These are phyloP conservation scores for Tricholomella constricta DNA, from an alignment of 768 basidiomycete genomes.

Conservation along the genomic window DNA sequence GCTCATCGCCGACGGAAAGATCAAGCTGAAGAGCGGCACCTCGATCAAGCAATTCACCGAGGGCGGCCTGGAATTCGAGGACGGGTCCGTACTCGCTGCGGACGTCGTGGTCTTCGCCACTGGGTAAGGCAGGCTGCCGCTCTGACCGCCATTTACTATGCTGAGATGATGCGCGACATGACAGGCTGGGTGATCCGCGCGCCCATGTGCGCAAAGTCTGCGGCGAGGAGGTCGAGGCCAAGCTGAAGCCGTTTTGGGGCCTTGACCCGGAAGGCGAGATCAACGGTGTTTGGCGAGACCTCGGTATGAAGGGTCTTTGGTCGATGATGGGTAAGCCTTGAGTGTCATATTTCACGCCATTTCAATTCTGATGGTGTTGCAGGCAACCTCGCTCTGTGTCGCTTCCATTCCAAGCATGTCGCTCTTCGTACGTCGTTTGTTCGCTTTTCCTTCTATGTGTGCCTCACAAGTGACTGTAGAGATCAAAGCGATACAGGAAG, in stretches of 20 bases:
- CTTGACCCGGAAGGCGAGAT: constrained; percentile 64
- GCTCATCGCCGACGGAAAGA: constrained; percentile 62
- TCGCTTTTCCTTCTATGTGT: background rate
- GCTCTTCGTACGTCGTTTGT: constrained; percentile 54
- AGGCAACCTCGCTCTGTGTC: constrained; percentile 57
- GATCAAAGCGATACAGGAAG: constrained; percentile 14
- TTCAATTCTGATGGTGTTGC: background rate
- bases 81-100: constrained; percentile 44
- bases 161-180: background rate
- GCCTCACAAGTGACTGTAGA: constrained; percentile 1
- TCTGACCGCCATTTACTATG: background rate
- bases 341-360: background rate
- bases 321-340: constrained; percentile 51
- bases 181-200: constrained; percentile 46
- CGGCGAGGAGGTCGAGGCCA: constrained; percentile 41
- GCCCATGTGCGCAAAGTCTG: constrained; percentile 41
- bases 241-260: constrained; percentile 59
- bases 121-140: no score
- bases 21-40: constrained; percentile 64
- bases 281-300: constrained; percentile 46
- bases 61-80: constrained; percentile 44
- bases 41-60: constrained; percentile 44
- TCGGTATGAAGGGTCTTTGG: constrained; percentile 56
- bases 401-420: constrained; percentile 63
- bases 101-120: constrained; percentile 55